Base-by-base conservation (phyloP, 2,329 filamentous ascomycete genomes). In the Hypocrella siamensis region DNA sequence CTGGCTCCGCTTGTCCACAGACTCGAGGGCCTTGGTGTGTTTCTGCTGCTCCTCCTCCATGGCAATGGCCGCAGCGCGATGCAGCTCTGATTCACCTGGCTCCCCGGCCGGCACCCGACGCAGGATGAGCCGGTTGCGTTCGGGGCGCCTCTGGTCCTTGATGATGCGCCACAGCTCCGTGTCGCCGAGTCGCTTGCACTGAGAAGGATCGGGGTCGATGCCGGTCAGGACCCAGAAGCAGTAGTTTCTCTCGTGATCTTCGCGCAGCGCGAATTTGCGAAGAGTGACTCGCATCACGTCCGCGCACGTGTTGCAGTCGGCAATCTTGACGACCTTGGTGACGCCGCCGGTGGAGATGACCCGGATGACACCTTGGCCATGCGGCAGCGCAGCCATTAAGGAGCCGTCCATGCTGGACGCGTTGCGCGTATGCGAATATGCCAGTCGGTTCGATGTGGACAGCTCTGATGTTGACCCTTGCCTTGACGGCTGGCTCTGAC, bases 181-280 rank as follows among this genome's bases (percentile, higher is more conserved):
- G 46, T 98, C 90, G 21, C 78, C 77, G 25, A 96, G 65, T 31
- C 82, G 75, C 37, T 85, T 76, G 51, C 83, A 92, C 47, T 85
- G 75, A 31, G 68, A 70, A 19, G 84, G 79, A 42, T 90, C 79
- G 2, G 86, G 77, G 30, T 94, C 84, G 25, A 84, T 63, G 31
- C 86, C 88, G 42, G 83, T 78, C 36, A 96, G 65, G 1, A 93
- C 79, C 64, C 90, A 96, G 59, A 98, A 96, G 60, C 86, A 94
- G 58, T 93, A 96, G 48, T 92, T 93, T 46, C 85, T 75, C 51
- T 90, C 81, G 46, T 94, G 85, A 39, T 88, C 82, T 48, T 93
- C 85, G 16, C 85, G 81, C 19, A 93, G 67, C 26, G 77, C 75
- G 40, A 93, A 82, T 53, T 96, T 96, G 42, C 79, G 75, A 28